A percentile compares a stretch with the other conserved stretches of the same genome.
phyloP scores from a whole-genome alignment of 2,329 filamentous ascomycete genomes.

The Botryotinia narcissicola region DNA sequence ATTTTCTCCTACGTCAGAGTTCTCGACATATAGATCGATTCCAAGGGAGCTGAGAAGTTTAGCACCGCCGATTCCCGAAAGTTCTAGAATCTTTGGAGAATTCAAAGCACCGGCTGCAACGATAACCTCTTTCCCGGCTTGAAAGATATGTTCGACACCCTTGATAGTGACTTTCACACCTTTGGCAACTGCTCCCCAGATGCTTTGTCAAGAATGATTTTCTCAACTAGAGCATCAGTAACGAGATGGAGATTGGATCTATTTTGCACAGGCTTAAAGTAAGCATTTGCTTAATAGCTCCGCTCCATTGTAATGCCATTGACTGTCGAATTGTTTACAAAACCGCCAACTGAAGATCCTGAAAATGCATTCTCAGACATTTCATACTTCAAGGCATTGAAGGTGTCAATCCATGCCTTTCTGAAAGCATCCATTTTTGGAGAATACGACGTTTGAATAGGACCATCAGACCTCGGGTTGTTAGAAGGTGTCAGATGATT shows the following conservation, averaged over 20 bases:
- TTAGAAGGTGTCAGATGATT: not conserved
- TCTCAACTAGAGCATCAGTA: slow-evolving; percentile 4
- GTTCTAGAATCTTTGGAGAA: slow-evolving; percentile 38
- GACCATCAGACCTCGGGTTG: not conserved
- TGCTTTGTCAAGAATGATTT: not conserved
- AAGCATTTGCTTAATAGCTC: not conserved
- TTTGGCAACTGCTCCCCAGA: not conserved
- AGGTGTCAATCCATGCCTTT: slow-evolving; percentile 10
- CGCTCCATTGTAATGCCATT: not conserved
- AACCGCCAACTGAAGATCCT: not conserved
- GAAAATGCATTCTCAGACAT: slow-evolving; percentile 2
- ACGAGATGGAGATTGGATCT: not conserved
- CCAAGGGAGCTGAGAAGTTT: slow-evolving; percentile 25
- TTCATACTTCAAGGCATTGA: not conserved
- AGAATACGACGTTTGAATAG: slow-evolving; percentile 10
- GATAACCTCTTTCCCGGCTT: slow-evolving; percentile 38
- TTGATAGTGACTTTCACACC: slow-evolving; percentile 27
- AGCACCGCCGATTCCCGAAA: slow-evolving; percentile 37
- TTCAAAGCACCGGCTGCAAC: slow-evolving; percentile 34
- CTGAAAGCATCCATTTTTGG: not conserved
- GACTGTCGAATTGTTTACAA: not conserved
- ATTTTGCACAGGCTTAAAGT: not conserved
- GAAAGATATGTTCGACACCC: slow-evolving; percentile 25
- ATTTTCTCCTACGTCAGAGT: slow-evolving; percentile 26
- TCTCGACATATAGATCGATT: slow-evolving; percentile 27